Evolutionary conservation across 805 yeast genomes (phyloP), one percentile per base, ranked within the genome.

Genomic region (Blastobotrys robertii): DNA sequence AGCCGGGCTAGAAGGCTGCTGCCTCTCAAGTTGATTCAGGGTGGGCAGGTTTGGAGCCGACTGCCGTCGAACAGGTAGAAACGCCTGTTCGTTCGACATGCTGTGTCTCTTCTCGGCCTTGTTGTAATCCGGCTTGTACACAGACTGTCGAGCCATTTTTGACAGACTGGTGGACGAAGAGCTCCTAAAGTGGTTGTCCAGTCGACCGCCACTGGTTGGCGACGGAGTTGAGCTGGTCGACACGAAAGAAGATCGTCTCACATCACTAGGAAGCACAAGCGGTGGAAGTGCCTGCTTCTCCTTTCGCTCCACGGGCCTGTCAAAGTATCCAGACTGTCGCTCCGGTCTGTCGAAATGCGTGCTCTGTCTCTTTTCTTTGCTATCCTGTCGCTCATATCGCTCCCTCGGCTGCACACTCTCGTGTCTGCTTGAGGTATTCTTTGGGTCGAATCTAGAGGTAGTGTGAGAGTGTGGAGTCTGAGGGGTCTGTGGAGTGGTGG

Each of bases 211-310:
- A 30, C 11, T 16, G 16, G 36, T 32, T 12, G 47, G 48, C n/a
- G 51, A 43, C 4, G 44, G 39, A 31, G 49, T 35, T 6, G 37
- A 16, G n/a, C 30, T 43, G 12, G 47, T 42, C 14, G 44, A 37
- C 29, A 44, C 41, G 12, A 43, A 25, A 4, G 55, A 47, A 25
- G 35, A 44, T 28, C 54, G 39, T 6, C 55, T 43, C 11, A 42
- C 42, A 29, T 51, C 55, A 13, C 52, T 48, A 2, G 55, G 55
- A 31, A 51, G 35, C 1, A 51, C 51, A 44, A 51, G 34, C 25
- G 46, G 44, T 4, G 49, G 45, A 14, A 12, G 28, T 12, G 38
- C 44, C 9, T n/a, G 36, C 11, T 22, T 35, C 35, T 9, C 22
- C 37, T 31, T 11, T 15, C 25, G 42, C 29, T 33, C 29, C 5